Evolutionary conservation across 176 grass and related monocot species (phyloP).

Genomic region (Phoenix roebelenii): DNA sequence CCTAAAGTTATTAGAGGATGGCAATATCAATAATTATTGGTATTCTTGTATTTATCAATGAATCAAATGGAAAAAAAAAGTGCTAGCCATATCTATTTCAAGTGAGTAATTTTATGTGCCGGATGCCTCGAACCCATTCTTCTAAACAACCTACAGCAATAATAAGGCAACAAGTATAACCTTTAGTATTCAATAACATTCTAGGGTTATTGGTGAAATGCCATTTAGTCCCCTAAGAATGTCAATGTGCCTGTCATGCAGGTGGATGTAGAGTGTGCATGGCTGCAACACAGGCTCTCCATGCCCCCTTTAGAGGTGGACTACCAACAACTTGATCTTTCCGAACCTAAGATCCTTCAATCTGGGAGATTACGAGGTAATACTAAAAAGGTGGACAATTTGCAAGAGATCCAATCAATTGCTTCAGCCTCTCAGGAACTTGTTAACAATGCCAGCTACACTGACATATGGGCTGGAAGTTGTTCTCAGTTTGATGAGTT

Average conservation of each 20-base stretch:
- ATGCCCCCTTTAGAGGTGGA: conserved; percentile 72
- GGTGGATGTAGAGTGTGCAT: conserved; percentile 92
- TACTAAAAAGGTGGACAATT: conserved; percentile 45
- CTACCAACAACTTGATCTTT: conserved; percentile 39
- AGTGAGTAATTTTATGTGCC: too few relatives aligned
- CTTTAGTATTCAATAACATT: too few relatives aligned
- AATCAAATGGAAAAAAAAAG: too few relatives aligned
- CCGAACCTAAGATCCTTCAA: conserved; percentile 30
- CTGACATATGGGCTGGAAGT: conserved; percentile 45
- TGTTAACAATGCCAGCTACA: conserved; percentile 48
- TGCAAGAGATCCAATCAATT: conserved; percentile 71
- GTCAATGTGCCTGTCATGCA: conserved; percentile 7
- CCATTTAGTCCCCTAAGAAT: too few relatives aligned
- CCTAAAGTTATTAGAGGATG: too few relatives aligned
- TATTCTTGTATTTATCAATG: too few relatives aligned
- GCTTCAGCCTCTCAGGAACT: conserved; percentile 65
- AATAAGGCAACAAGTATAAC: too few relatives aligned
- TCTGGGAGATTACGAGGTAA: conserved; percentile 22
- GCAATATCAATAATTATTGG: too few relatives aligned
- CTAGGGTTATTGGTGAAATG: too few relatives aligned
- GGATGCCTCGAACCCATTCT: too few relatives aligned
- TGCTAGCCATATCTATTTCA: too few relatives aligned
- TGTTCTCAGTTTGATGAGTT: conserved; percentile 38
- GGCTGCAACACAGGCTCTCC: conserved; percentile 79
- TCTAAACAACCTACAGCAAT: too few relatives aligned